Percentiles rank a stretch among this genome's conserved stretches.
These are phyloP conservation scores for Globisporangium lucens DNA, from an alignment of 352 stramenopile genomes.

Conservation along the genomic window DNA sequence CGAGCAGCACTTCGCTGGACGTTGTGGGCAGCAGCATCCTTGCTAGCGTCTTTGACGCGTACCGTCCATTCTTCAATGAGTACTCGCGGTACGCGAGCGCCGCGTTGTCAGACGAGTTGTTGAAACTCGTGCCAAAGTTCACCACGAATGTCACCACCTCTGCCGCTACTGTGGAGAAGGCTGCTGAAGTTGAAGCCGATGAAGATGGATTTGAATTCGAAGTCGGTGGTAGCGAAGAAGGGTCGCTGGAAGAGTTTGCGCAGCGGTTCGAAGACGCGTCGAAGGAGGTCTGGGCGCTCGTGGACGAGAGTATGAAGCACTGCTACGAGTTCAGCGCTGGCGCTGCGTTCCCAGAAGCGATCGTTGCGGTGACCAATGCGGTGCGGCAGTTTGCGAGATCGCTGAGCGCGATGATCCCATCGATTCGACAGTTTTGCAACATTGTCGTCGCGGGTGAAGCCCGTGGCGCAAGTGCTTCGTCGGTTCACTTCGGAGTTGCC, in stretches of 20 bases:
- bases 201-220: slow-evolving; percentile 19
- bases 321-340: slow-evolving; percentile 61
- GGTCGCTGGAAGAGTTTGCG: slow-evolving; percentile 48
- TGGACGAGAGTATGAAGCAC: slow-evolving; percentile 53
- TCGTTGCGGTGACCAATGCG: slow-evolving; percentile 35
- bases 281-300: slow-evolving; percentile 28
- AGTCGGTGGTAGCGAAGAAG: slow-evolving; percentile 16
- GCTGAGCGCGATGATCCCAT: slow-evolving; percentile 34
- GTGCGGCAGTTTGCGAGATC: slow-evolving; percentile 49
- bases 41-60: slow-evolving; percentile 44
- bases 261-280: slow-evolving; percentile 59
- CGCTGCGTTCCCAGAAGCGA: slow-evolving; percentile 54
- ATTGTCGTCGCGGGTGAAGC: slow-evolving; percentile 14
- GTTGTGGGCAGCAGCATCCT: slow-evolving; percentile 17
- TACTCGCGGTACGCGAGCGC: slow-evolving; percentile 43
- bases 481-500: neutral
- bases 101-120: slow-evolving; percentile 35
- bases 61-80: slow-evolving; percentile 52
- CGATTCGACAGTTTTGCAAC: slow-evolving; percentile 44
- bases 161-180: slow-evolving; percentile 3
- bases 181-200: slow-evolving; percentile 5
- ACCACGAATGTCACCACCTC: neutral
- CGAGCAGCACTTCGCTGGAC: slow-evolving; percentile 4
- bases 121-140: slow-evolving; percentile 43
- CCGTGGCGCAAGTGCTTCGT: neutral